Percentiles rank a stretch among this genome's conserved stretches.
Conservation (phyloP, 768 basidiomycete species). For the Trametes maxima region DNA sequence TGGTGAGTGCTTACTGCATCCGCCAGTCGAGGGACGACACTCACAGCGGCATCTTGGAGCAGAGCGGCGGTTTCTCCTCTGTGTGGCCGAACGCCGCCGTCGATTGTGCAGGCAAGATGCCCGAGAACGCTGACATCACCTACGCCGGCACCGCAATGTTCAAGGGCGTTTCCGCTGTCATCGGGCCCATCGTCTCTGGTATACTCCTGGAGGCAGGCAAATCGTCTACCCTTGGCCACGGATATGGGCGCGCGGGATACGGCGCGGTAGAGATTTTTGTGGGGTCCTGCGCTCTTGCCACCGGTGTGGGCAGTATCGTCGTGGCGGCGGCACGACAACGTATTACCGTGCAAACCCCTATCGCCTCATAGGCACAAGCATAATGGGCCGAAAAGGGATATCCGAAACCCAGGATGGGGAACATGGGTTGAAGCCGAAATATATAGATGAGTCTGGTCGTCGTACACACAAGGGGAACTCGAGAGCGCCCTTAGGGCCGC, state of each 20-base stretch:
- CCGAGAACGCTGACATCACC: conserved; percentile 24
- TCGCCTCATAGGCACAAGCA: too few relatives aligned
- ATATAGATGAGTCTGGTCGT: not conserved
- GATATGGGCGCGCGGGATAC: conserved; percentile 26
- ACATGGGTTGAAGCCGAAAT: not conserved
- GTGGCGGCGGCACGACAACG: conserved; percentile 21
- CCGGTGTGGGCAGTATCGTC: conserved; percentile 22
- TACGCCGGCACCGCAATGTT: conserved; percentile 21
- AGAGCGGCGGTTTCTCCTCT: conserved; percentile 29
- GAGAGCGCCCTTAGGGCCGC: not conserved
- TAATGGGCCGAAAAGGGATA: too few relatives aligned
- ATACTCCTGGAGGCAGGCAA: conserved; percentile 26
- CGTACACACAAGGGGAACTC: too few relatives aligned
- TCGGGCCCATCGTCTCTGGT: conserved; percentile 30
- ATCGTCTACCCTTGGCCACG: conserved; percentile 4
- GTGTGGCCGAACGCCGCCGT: conserved; percentile 23
- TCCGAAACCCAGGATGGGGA: too few relatives aligned
- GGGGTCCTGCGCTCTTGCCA: conserved; percentile 24
- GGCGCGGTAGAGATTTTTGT: conserved; percentile 29
- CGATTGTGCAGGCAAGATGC: conserved; percentile 23
- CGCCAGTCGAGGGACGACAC: not conserved
- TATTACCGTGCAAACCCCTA: not conserved
- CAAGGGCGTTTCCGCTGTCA: conserved; percentile 27
- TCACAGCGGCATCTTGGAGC: not conserved
- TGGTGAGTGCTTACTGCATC: conserved; percentile 15